phyloP scores from a whole-genome alignment of 306 rosid species.

The Malus fusca region DNA sequence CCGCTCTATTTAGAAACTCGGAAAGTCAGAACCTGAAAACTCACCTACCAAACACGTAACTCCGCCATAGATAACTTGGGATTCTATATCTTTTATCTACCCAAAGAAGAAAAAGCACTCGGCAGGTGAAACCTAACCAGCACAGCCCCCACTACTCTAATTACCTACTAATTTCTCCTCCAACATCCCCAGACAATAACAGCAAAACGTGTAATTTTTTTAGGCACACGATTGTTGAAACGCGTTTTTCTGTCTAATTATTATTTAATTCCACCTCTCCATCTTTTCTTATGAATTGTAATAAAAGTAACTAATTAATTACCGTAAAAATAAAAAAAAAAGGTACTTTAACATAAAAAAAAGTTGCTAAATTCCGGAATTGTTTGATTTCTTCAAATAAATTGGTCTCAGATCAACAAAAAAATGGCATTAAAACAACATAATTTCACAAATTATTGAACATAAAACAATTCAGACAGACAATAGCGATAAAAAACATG shows the following conservation, averaged over 20 bases:
- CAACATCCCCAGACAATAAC: neutral
- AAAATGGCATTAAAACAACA: neutral
- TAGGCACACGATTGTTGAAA: neutral
- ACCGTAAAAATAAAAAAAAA: neutral
- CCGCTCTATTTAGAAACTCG: neutral
- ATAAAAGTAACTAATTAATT: neutral
- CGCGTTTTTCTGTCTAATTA: neutral
- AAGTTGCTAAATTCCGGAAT: neutral
- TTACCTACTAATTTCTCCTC: neutral
- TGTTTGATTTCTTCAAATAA: slow-evolving; percentile 1
- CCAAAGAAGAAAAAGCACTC: neutral
- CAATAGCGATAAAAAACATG: neutral
- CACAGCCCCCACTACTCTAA: neutral
- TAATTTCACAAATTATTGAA: neutral
- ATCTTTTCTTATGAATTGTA: neutral
- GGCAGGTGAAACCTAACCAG: neutral
- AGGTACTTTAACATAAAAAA: neutral
- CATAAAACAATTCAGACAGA: neutral
- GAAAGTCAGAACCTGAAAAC: neutral
- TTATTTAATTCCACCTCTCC: neutral
- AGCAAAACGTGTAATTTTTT: neutral
- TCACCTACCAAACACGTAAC: neutral
- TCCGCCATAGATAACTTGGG: neutral
- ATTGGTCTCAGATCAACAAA: neutral
- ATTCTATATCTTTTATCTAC: neutral